A percentile compares a stretch with the other conserved stretches of the same genome.
Evolutionary conservation across 306 rosid genomes (phyloP).

Genomic region (Dalbergia oliveri): DNA sequence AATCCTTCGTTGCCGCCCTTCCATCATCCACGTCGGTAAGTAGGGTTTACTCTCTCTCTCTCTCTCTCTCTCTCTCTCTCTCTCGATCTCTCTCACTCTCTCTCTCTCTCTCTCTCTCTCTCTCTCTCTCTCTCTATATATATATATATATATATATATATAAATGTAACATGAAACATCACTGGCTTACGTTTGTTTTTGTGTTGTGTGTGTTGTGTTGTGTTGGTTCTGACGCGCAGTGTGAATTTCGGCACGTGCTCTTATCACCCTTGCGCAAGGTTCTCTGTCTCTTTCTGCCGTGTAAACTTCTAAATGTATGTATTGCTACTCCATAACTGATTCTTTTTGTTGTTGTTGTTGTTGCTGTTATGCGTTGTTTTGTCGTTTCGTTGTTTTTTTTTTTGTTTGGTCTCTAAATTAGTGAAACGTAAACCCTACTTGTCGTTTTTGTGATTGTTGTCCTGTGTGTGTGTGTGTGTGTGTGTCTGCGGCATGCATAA

Average conservation of each 20-base stretch:
- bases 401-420: background rate
- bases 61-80: background rate
- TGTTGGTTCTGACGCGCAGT: background rate
- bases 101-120: slow-evolving; percentile 6
- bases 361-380: slow-evolving; percentile 15
- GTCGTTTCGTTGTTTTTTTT: background rate
- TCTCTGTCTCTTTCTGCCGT: background rate
- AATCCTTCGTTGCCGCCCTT: background rate
- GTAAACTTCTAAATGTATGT: background rate
- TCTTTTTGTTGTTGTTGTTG: background rate
- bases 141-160: background rate
- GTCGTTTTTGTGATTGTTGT: background rate
- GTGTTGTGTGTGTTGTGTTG: background rate
- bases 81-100: background rate
- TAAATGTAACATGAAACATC: background rate
- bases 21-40: background rate
- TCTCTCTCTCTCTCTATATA: too few species aligned
- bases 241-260: background rate
- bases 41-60: background rate
- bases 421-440: background rate
- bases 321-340: background rate
- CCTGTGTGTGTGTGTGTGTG: background rate
- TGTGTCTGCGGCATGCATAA: slow-evolving; percentile 7
- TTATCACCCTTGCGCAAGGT: slow-evolving; percentile 22
- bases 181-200: background rate